Evolutionary conservation across 2,329 filamentous ascomycete genomes (phyloP), one percentile per base, ranked within the genome.

Genomic region (Phoma sp.): DNA sequence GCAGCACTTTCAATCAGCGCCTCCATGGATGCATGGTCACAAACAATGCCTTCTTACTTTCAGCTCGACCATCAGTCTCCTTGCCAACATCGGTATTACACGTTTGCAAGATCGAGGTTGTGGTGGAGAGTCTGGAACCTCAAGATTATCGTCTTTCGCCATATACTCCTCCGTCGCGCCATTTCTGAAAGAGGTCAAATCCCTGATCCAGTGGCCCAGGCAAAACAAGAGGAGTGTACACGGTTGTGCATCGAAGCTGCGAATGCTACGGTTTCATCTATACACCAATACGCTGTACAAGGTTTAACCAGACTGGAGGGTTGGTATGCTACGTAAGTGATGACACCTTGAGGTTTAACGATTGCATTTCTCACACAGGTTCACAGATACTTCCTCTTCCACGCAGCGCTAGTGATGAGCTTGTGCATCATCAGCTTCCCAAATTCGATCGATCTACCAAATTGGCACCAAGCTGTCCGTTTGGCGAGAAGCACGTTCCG

Each of bases 91-190:
- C 58, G 61, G 1, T 68, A 62, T 62, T 67, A 63, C 21, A 27
- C 58, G 9, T 68, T 68, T 27, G 65, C 65, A 2, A 61, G 59
- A 25, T 63, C 65, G 15, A 58, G 65, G 4, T 33, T 65, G 6
- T 68, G 65, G 65, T 68, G 65, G 65, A 61, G 65, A 41, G 62
- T 62, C 10, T 68, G 65, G 65, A 68, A 68, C 31, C 52, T 68
- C 4, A 67, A 67, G 27, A 68, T 68, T 9, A 68, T 68, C 12
- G 56, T 67, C 0, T 67, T 67, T 38, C 62, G 65, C 24, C 65
- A 68, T 33, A 64, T 68, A 10, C 40, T 68, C 25, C 55, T 68
- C 22, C 62, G 64, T 13, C 55, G 50, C 40, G 65, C 65, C 7
- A 68, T 68, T 19, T 61, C 63, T 5, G 58, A 64, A 39, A 58